Percentiles rank a stretch among this genome's conserved stretches.
Conservation (phyloP, 2,329 filamentous ascomycete genomes). For the Colletotrichum godetiae region DNA sequence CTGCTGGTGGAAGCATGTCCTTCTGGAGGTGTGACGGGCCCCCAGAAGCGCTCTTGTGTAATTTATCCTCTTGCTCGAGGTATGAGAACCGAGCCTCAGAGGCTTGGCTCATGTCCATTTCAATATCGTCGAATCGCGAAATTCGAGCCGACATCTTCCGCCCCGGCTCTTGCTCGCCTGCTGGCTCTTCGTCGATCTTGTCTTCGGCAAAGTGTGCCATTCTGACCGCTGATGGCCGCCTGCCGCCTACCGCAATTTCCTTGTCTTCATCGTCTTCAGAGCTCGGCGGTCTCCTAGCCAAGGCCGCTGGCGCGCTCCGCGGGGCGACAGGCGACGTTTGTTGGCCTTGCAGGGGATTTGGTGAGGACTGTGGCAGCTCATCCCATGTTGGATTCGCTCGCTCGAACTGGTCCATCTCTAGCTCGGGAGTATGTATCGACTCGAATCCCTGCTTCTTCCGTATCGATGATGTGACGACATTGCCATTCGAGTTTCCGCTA, state of each 20-base stretch:
- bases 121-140: conserved; percentile 23
- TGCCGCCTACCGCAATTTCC: neutral
- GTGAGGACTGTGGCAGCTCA: neutral
- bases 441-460: conserved; percentile 31
- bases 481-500: conserved; percentile 3
- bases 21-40: conserved; percentile 6
- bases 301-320: neutral
- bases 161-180: neutral
- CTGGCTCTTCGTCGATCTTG: neutral
- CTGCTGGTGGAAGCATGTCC: conserved; percentile 18
- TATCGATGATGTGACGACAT: conserved; percentile 11
- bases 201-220: conserved; percentile 4
- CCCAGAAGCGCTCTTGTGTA: conserved; percentile 12
- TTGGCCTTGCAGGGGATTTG: neutral
- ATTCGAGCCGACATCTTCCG: conserved; percentile 30
- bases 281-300: neutral
- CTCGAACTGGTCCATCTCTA: conserved; percentile 32
- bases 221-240: neutral
- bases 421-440: neutral
- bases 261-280: neutral
- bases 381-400: conserved; percentile 7
- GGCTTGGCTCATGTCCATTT: conserved; percentile 29
- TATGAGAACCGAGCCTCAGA: conserved; percentile 33
- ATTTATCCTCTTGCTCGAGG: conserved; percentile 29
- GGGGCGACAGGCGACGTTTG: neutral